Percentiles rank a stretch among this genome's conserved stretches.
phyloP scores from a whole-genome alignment of 1,284 basidiomycete species.

The Peniophora sp. region DNA sequence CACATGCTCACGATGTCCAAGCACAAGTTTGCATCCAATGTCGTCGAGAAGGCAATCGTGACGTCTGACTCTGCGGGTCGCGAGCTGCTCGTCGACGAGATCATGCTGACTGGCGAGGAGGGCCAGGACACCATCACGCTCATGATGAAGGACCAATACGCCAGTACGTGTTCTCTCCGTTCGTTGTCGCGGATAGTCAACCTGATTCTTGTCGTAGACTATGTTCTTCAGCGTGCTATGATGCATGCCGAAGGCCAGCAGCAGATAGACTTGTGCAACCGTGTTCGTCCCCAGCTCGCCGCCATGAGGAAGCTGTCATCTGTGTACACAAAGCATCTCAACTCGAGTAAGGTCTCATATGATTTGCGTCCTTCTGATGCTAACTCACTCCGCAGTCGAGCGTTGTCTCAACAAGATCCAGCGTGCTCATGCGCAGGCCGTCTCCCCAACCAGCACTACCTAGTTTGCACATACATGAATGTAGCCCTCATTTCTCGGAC shows the following conservation, averaged over 20 bases:
- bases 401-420: conserved; percentile 46
- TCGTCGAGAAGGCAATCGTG: conserved; percentile 87
- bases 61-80: conserved; percentile 59
- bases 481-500: conserved; percentile 5
- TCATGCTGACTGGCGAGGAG: conserved; percentile 60
- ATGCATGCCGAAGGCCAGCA: conserved; percentile 67
- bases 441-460: conserved; percentile 5
- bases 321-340: conserved; percentile 72
- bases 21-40: conserved; percentile 97
- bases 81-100: conserved; percentile 70
- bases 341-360: conserved; percentile 51
- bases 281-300: conserved; percentile 59
- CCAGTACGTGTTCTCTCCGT: conserved; percentile 46
- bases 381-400: conserved; percentile 42
- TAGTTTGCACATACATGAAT: conserved; percentile 5
- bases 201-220: conserved; percentile 43
- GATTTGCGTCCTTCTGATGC: neutral
- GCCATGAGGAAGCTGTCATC: conserved; percentile 66
- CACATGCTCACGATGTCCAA: conserved; percentile 75
- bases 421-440: conserved; percentile 6
- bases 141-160: conserved; percentile 91
- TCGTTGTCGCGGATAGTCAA: neutral
- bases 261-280: conserved; percentile 52
- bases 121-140: conserved; percentile 56
- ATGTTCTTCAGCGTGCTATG: conserved; percentile 75